Conservation (phyloP, 306 rosid genomes). For the Bauhinia variegata region DNA sequence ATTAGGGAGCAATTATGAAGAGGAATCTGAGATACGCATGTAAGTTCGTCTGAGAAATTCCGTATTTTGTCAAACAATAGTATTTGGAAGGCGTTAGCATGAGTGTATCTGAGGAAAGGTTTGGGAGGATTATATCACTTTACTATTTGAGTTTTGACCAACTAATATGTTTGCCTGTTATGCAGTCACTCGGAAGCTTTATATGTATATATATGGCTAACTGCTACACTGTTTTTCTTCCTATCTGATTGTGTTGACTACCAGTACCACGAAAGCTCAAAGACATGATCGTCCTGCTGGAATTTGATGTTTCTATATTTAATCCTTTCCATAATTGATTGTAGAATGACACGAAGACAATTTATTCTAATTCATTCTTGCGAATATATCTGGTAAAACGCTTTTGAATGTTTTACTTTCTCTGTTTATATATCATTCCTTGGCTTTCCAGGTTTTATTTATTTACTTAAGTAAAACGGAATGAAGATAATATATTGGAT, state of each 20-base stretch:
- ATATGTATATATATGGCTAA: no score
- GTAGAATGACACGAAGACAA: background rate
- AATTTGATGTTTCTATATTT: no score
- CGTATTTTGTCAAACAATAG: background rate
- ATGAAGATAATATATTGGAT: slow-evolving; percentile 68
- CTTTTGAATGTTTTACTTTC: slow-evolving; percentile 20
- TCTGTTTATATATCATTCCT: slow-evolving; percentile 10
- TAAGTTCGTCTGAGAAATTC: background rate
- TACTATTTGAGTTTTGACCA: no score
- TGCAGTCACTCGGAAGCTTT: background rate
- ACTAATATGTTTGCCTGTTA: no score
- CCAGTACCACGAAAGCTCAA: background rate
- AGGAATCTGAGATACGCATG: background rate
- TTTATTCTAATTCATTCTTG: slow-evolving; percentile 8
- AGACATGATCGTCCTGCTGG: no score
- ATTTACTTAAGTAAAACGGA: slow-evolving; percentile 68
- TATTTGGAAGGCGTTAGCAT: background rate
- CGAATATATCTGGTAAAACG: slow-evolving; percentile 1
- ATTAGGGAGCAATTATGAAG: background rate
- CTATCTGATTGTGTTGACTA: background rate
- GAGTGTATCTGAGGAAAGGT: background rate
- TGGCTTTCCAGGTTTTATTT: slow-evolving; percentile 66
- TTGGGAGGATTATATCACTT: background rate
- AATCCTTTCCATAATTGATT: background rate
- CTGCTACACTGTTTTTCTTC: background rate